Evolutionary conservation across 2,329 filamentous ascomycete genomes (phyloP), one percentile per base, ranked within the genome.

Genomic region (Hymenoscyphus infarciens): DNA sequence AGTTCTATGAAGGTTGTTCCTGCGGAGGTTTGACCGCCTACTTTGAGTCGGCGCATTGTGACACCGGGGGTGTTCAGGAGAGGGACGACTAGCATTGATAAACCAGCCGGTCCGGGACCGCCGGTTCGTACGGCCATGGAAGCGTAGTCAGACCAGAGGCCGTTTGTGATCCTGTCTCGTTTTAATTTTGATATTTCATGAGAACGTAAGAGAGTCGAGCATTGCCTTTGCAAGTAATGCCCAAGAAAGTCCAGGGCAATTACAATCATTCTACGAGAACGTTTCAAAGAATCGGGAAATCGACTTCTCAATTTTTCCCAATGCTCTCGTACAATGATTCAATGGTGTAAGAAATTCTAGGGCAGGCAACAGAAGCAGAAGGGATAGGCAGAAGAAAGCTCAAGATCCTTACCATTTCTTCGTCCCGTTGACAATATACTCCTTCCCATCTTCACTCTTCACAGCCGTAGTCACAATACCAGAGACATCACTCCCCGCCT

Each of bases 1-100:
- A 92, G 80, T 72, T 90, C 87, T 68, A 92, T 91, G 74, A 85
- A 92, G 0, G 89, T 90, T 1, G 89, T 92, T 2, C 89, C 89
- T 0, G 84, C 84, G 0, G 81, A 80, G 53, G 84, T 79, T 66
- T 88, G 84, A 0, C 89, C 89, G 1, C 81, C 78, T 1, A 91
- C 87, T 68, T 87, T 87, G 60, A 92, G 76, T 3, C 86, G 80
- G 1, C 88, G 81, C 83, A 90, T 89, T 1, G 73, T 82, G 16
- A 92, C 88, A 8, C 89, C 89, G 0, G 82, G 81, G 54, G 88
- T 76, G 52, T 80, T 79, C 66, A 89, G 88, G n/a, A 92, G 74
- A 0, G 89, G 89, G 1, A 92, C 87, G 0, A 91, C 79, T 1
- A 92, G 73, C 71, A 92, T 79, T 0, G 85, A 88, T 3, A 92